Conservation (phyloP, 176 grass and related monocot species). For the Tuctoria greenei region DNA sequence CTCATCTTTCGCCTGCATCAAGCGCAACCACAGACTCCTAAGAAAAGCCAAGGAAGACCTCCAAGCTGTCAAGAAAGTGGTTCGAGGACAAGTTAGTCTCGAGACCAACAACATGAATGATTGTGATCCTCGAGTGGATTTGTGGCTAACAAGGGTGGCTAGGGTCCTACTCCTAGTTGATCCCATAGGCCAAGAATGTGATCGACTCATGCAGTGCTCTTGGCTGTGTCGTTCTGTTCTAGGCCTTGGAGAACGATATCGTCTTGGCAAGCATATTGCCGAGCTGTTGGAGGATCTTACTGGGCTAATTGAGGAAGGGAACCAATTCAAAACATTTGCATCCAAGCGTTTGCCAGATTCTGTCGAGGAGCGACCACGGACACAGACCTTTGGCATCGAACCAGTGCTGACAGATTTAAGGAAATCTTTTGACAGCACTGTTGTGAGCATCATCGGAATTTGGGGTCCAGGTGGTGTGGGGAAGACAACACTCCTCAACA, state of each 20-base stretch:
- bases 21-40: constrained; percentile 23
- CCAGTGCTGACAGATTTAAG: constrained; percentile 20
- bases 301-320: constrained; percentile 30
- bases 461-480: constrained; percentile 63
- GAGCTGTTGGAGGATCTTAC: constrained; percentile 28
- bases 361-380: constrained; percentile 18
- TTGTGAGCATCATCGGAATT: constrained; percentile 46
- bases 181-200: constrained; percentile 13
- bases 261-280: constrained; percentile 28
- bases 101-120: constrained; percentile 32
- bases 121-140: constrained; percentile 30
- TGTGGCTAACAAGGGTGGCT: constrained; percentile 37
- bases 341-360: constrained; percentile 25
- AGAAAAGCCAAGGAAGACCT: constrained; percentile 25
- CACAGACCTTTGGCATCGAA: constrained; percentile 39
- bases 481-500: constrained; percentile 62
- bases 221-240: constrained; percentile 26
- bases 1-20: constrained; percentile 36
- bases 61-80: constrained; percentile 17
- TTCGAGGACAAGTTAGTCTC: constrained; percentile 19
- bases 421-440: background rate
- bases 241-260: constrained; percentile 14
- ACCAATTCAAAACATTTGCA: constrained; percentile 23
- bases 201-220: constrained; percentile 25
- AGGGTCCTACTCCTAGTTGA: background rate